phyloP scores from a whole-genome alignment of 345 rosid genomes.

The Melaleuca alternifolia region DNA sequence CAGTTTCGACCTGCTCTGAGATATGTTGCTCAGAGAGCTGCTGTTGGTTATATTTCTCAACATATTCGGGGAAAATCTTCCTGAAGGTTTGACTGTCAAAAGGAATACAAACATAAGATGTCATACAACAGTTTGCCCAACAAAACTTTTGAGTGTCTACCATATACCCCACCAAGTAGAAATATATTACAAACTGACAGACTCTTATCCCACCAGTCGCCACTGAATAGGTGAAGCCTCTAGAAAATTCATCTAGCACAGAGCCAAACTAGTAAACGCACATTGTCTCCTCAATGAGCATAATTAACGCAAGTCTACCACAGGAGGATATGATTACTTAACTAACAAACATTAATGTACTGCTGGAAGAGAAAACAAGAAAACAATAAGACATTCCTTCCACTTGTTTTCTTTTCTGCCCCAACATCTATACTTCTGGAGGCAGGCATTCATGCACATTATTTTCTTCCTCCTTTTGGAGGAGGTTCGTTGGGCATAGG shows the following conservation, averaged over 20 bases:
- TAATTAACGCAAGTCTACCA: not conserved
- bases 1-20: slow-evolving; percentile 24
- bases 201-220: not conserved
- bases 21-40: slow-evolving; percentile 41
- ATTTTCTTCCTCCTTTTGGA: not conserved
- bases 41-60: slow-evolving; percentile 64
- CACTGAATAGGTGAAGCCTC: not conserved
- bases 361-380: not conserved
- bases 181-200: not conserved
- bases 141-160: not conserved
- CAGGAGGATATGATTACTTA: not conserved
- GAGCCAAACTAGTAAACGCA: not conserved
- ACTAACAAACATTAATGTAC: not conserved
- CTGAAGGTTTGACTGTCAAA: slow-evolving; percentile 65
- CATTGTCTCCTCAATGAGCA: not conserved
- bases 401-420: not conserved
- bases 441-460: not conserved
- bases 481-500: not conserved
- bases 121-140: not conserved
- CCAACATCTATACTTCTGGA: not conserved
- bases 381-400: not conserved
- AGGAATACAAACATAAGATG: not conserved
- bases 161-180: not conserved
- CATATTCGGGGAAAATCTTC: slow-evolving; percentile 89
- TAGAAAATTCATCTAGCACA: not conserved